phyloP scores from a whole-genome alignment of 2,329 filamentous ascomycete genomes.

The Bipolaris bicolor region DNA sequence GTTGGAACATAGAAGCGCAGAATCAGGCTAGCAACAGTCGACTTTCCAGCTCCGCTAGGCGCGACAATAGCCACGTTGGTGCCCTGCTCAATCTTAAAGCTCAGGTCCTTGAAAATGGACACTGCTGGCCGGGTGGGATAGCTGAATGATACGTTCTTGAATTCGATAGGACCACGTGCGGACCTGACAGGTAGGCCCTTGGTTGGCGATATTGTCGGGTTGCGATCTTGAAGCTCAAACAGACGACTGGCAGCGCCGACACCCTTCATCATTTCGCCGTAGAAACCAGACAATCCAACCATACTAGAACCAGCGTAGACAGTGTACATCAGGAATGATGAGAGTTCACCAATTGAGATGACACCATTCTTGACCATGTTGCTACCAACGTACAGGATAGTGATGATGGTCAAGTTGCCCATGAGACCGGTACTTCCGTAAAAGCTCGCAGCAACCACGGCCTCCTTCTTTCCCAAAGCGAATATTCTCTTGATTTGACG shows the following conservation, averaged over 20 bases:
- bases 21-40: constrained; percentile 89
- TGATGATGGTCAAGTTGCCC: constrained; percentile 95
- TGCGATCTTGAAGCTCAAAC: constrained; percentile 92
- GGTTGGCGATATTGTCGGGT: constrained; percentile 86
- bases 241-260: constrained; percentile 94
- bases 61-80: constrained; percentile 97
- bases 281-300: constrained; percentile 93
- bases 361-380: constrained; percentile 84
- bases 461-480: constrained; percentile 82
- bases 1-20: constrained; percentile 90
- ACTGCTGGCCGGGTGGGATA: constrained; percentile 95
- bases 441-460: constrained; percentile 87
- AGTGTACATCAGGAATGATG: constrained; percentile 98
- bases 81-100: constrained; percentile 90
- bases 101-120: constrained; percentile 84
- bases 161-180: constrained; percentile 86
- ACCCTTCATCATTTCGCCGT: constrained; percentile 98
- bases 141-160: constrained; percentile 83
- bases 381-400: constrained; percentile 87
- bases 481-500: constrained; percentile 92
- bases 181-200: constrained; percentile 79
- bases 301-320: constrained; percentile 85
- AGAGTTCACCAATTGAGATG: constrained; percentile 89
- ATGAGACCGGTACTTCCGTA: constrained; percentile 86
- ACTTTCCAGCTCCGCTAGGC: constrained; percentile 94